These are phyloP conservation scores for Dissophora ornata DNA, from an alignment of 192 early-diverging fungal species.

Conservation along the genomic window DNA sequence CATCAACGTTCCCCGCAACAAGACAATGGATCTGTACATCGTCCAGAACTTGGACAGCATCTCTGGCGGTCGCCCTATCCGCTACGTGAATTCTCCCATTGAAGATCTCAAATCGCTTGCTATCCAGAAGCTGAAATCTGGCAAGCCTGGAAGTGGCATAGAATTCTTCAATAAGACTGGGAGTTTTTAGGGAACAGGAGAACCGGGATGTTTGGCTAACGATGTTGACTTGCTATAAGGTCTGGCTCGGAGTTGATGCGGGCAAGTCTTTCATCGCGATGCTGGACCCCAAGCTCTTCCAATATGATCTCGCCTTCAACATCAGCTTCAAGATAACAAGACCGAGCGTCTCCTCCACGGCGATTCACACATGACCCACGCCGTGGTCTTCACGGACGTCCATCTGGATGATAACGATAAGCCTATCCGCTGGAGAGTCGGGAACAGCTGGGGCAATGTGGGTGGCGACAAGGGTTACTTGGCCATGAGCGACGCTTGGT, in stretches of 20 bases:
- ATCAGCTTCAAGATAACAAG: conserved; percentile 70
- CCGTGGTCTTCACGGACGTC: conserved; percentile 83
- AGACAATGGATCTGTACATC: too few relatives aligned
- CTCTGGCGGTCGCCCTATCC: too few relatives aligned
- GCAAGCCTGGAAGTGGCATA: too few relatives aligned
- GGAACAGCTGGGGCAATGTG: conserved; percentile 77
- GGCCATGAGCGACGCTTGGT: conserved; percentile 84
- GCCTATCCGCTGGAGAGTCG: conserved; percentile 79
- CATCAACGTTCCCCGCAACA: too few relatives aligned
- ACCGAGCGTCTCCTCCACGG: conserved; percentile 76
- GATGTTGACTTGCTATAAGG: conserved; percentile 12
- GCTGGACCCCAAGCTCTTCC: conserved; percentile 69
- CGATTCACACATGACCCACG: conserved; percentile 83
- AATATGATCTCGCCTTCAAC: conserved; percentile 76
- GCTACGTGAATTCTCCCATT: too few relatives aligned
- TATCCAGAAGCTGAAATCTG: too few relatives aligned
- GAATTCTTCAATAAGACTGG: too few relatives aligned
- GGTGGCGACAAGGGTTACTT: conserved; percentile 80
- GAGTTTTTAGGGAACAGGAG: too few relatives aligned
- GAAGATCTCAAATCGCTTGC: too few relatives aligned
- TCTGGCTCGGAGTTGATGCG: conserved; percentile 85
- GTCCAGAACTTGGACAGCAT: too few relatives aligned
- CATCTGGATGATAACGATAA: conserved; percentile 72
- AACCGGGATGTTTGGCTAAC: too few relatives aligned
- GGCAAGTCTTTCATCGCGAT: conserved; percentile 67